These are phyloP conservation scores for Kernera saxatilis DNA, from an alignment of 345 rosid species.

Conservation along the genomic window DNA sequence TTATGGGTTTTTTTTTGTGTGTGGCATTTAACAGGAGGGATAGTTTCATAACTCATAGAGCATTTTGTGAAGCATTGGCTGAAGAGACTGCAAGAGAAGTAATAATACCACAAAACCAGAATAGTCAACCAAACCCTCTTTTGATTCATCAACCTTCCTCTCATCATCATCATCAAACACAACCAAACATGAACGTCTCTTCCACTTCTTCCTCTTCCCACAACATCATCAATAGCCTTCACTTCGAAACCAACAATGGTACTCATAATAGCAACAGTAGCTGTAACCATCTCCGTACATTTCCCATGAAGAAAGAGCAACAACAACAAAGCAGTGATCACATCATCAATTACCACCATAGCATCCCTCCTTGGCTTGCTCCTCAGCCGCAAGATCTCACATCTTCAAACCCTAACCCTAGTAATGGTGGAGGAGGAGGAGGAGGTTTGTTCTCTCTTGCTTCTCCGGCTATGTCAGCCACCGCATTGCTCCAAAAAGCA, in stretches of 20 bases:
- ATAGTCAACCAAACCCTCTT: constrained; percentile 18
- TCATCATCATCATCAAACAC: constrained; percentile 18
- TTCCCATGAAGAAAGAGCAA: constrained; percentile 50
- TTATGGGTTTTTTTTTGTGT: constrained; percentile 23
- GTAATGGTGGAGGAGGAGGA: constrained; percentile 29
- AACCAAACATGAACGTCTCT: constrained; percentile 16
- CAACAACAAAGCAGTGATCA: constrained; percentile 33
- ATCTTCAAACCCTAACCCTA: constrained; percentile 59
- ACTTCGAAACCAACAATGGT: constrained; percentile 33
- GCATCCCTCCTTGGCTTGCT: constrained; percentile 55
- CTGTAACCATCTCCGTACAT: constrained; percentile 31
- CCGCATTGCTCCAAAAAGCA: constrained; percentile 87
- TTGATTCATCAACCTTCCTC: constrained; percentile 13
- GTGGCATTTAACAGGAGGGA: constrained; percentile 60
- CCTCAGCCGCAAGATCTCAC: constrained; percentile 31
- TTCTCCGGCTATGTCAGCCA: constrained; percentile 75
- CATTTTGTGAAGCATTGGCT: constrained; percentile 89
- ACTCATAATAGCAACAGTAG: not conserved
- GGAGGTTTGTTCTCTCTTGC: constrained; percentile 27
- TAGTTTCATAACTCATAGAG: constrained; percentile 91
- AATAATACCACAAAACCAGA: constrained; percentile 21
- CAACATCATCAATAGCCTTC: constrained; percentile 33
- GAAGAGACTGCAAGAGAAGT: constrained; percentile 75
- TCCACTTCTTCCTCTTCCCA: constrained; percentile 20
- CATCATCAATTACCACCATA: constrained; percentile 16